Base-by-base conservation (phyloP, 2,329 filamentous ascomycete species). In the Xylaria sp. region DNA sequence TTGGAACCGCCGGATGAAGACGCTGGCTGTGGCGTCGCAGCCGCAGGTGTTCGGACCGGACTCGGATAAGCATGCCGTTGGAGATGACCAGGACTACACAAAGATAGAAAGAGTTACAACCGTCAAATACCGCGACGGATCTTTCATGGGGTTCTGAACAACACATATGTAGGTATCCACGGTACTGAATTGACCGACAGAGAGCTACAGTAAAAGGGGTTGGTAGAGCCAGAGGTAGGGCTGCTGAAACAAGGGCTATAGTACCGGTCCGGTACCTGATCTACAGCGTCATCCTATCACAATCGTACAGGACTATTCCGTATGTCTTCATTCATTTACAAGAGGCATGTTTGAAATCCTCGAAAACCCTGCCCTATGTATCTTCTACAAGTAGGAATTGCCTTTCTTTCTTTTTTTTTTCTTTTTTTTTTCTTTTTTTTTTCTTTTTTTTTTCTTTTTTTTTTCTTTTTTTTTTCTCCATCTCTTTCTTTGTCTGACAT, bases 31-130 rank as follows among this genome's bases (percentile, higher is more conserved):
- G 18, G 50, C 28, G 28, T 48, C 18, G 25, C 18, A 41, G 18
- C 28, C 45, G 15, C 13, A 15, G n/a, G 59, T 53, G 25, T 32
- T 23, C n/a, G n/a, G 30, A 55, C 18, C 12, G 50, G 30, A 20
- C 12, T 34, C 56, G 58, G 63, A 41, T 48, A 50, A 57, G 50
- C 4, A 45, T 45, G 50, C 50, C 46, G 63, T 34, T 57, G 32
- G 10, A 61, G 57, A 61, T 50, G 34, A 57, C 20, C 46, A 60
- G 56, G 56, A 55, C 30, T 34, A 5, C 6, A 50, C 46, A 30
- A 50, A 50, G 46, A 30, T 50, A 30, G 25, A 23, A 30, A 30
- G 46, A 8, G 25, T 50, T 50, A 13, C 43, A 23, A 20, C 25
- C 15, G 25, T n/a, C 25, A 18, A 53, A n/a, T 34, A 2, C 23